These are phyloP conservation scores for Pleomassaria siparia DNA, from an alignment of 2,329 filamentous ascomycete genomes.

Conservation along the genomic window DNA sequence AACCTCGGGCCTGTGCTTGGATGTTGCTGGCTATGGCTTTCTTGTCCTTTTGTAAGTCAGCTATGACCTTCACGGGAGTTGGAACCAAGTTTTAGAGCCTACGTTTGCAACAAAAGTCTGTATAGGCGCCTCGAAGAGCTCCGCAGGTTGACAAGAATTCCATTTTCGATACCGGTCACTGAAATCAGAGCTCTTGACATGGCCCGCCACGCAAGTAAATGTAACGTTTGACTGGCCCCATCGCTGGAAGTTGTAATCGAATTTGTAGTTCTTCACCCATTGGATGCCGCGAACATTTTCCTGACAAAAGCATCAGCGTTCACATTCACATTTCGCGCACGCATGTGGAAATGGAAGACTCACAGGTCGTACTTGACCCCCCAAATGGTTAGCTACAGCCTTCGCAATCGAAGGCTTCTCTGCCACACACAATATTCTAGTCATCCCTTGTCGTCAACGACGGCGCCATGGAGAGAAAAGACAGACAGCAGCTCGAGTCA, in stretches of 20 bases:
- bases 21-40: constrained; percentile 83
- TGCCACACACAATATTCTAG: constrained; percentile 71
- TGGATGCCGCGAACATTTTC: constrained; percentile 65
- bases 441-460: constrained; percentile 25
- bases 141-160: constrained; percentile 75
- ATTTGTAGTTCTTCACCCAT: constrained; percentile 93
- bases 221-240: constrained; percentile 84
- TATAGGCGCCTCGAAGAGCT: constrained; percentile 80
- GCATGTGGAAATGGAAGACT: constrained; percentile 10
- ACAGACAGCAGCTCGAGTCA: background rate
- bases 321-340: background rate
- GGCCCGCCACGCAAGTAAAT: constrained; percentile 92
- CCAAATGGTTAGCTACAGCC: constrained; percentile 86
- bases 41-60: constrained; percentile 62
- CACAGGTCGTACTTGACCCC: constrained; percentile 75
- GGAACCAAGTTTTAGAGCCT: constrained; percentile 14
- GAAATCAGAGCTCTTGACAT: constrained; percentile 82
- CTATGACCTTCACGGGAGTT: background rate
- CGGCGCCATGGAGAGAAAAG: constrained; percentile 2
- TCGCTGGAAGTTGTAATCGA: constrained; percentile 81
- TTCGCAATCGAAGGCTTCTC: constrained; percentile 96
- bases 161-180: constrained; percentile 73
- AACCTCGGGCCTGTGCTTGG: constrained; percentile 70
- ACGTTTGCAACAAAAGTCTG: constrained; percentile 68
- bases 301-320: constrained; percentile 49